Conservation (phyloP, 192 early-diverging fungal species). For the Umbelopsis ramanniana region DNA sequence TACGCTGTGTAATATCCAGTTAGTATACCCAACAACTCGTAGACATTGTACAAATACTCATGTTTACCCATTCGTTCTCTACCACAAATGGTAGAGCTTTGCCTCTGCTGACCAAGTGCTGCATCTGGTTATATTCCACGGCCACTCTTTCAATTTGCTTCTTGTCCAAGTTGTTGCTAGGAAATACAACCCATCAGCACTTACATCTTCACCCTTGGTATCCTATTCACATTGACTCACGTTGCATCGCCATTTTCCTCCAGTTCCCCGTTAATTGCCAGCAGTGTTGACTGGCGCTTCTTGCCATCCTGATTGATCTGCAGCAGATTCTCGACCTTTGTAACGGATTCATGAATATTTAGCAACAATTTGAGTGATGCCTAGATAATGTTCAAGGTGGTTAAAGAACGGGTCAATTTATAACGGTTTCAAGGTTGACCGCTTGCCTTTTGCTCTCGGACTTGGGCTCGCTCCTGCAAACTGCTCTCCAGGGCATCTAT, state of each 20-base stretch:
- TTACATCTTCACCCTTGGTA: neutral
- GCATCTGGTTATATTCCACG: slow-evolving; percentile 85
- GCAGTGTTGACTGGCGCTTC: neutral
- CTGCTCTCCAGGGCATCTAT: slow-evolving; percentile 61
- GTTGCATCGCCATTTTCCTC: slow-evolving; percentile 5
- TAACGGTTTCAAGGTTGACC: neutral
- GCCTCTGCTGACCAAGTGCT: slow-evolving; percentile 69
- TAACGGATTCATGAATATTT: slow-evolving; percentile 76
- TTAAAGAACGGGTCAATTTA: no score
- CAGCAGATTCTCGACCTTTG: slow-evolving; percentile 75
- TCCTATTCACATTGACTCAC: neutral
- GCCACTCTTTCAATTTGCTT: slow-evolving; percentile 84
- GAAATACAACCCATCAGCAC: neutral
- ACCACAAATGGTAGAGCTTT: slow-evolving; percentile 67
- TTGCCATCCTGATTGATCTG: slow-evolving; percentile 51
- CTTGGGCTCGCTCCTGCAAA: slow-evolving; percentile 59
- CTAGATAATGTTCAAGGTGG: slow-evolving; percentile 26
- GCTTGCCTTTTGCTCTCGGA: slow-evolving; percentile 73
- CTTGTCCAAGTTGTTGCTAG: slow-evolving; percentile 44
- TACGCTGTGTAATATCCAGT: slow-evolving; percentile 45
- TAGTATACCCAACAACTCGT: neutral
- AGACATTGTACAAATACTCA: neutral
- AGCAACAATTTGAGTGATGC: slow-evolving; percentile 69
- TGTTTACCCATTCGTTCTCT: slow-evolving; percentile 75
- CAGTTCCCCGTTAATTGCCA: slow-evolving; percentile 10